Base-by-base conservation (phyloP, 2,329 filamentous ascomycete genomes). In the Cyclaneusma minus region DNA sequence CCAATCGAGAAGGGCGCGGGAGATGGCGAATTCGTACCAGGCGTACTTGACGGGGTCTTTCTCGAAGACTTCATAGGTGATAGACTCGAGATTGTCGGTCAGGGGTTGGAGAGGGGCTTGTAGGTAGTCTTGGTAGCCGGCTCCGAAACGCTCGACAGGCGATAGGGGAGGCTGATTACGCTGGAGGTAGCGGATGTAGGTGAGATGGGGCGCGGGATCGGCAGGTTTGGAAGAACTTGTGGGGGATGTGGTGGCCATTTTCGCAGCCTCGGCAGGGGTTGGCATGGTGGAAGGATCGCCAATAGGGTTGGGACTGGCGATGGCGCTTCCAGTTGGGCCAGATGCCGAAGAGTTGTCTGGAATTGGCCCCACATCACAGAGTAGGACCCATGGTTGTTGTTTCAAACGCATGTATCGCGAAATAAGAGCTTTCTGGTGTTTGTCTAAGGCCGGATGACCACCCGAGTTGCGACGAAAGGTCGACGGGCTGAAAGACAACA, bases 1-100 rank as follows among this genome's bases (percentile, higher is more conserved):
- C 76, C 89, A 91, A 43, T 95, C 85, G 8, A 57, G 62, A 34
- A 98, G 60, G 1, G 89, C 87, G 36, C 80, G 70, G 4, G 70
- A 68, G 30, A 91, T 77, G 9, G 89, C 89, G 23, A 66, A 62
- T 49, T 95, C 84, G 47, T 98, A 98, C 63, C 87, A 91, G 36
- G 84, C 74, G 48, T 98, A 98, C 53, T 98, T 98, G 54, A 98
- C 80, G 0, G 89, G 89, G 37, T 98, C 91, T 39, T 91, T 91
- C 50, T 98, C 89, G 43, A 98, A 98, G 3, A 95, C 87, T 48
- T 98, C 89, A 50, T 98, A 98, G 0, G 89, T 98, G 21, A 92
- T 80, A 24, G 84, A 93, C 49, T 98, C 91, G 9, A 98, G 64
- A 41, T 98, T 98, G 50, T 98, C 89, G 0, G 87, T 87, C 9